phyloP scores from a whole-genome alignment of 306 rosid species.

The Ceratonia siliqua region DNA sequence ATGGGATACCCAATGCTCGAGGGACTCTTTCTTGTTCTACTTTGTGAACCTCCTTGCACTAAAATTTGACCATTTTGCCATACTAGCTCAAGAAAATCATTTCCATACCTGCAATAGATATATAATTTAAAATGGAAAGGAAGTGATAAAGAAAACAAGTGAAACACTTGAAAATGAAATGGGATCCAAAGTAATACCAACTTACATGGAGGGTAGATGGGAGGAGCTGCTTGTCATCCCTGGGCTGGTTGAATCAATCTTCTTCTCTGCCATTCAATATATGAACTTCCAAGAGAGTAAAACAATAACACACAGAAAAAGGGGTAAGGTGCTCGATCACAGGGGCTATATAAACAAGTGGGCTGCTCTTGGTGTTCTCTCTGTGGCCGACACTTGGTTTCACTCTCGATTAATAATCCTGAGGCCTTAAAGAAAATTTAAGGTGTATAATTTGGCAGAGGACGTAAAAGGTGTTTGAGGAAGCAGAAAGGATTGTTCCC shows the following conservation, averaged over 20 bases:
- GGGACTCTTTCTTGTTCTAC: constrained; percentile 2
- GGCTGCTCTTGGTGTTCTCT: neutral
- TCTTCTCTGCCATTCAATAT: constrained; percentile 30
- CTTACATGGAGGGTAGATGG: constrained; percentile 38
- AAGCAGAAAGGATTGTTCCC: neutral
- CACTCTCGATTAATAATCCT: too few relatives aligned
- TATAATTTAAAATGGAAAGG: neutral
- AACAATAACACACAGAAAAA: neutral
- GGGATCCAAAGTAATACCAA: neutral
- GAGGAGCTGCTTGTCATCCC: constrained; percentile 33
- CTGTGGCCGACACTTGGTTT: neutral
- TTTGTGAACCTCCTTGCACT: constrained; percentile 33
- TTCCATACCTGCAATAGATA: constrained; percentile 36
- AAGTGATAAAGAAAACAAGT: neutral
- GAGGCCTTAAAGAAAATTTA: too few relatives aligned
- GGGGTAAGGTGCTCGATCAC: neutral
- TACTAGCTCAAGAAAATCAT: constrained; percentile 42
- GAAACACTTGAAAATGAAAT: neutral
- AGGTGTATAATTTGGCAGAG: too few relatives aligned
- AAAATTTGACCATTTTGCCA: constrained; percentile 44
- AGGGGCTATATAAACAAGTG: neutral
- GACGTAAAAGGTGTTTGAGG: neutral
- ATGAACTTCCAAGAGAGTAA: constrained; percentile 9
- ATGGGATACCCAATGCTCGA: constrained; percentile 14
- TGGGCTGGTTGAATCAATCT: constrained; percentile 25